Evolutionary conservation across 768 basidiomycete genomes (phyloP).

Genomic region (Scleroderma citrinum): DNA sequence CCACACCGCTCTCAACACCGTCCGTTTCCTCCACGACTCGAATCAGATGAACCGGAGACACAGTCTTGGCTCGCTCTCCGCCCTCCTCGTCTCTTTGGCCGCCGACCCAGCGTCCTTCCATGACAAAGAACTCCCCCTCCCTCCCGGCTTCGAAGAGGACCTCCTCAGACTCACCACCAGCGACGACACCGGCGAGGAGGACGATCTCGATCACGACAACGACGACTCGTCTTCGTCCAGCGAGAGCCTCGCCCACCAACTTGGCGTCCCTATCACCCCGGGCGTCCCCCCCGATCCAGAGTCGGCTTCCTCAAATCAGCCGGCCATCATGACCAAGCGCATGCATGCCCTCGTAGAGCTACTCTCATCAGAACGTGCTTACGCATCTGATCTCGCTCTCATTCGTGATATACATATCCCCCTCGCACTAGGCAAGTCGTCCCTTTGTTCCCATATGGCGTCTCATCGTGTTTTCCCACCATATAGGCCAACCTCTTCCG

Average conservation of each 20-base stretch:
- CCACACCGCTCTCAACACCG: conserved; percentile 4
- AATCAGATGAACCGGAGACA: conserved; percentile 27
- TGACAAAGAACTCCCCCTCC: conserved; percentile 27
- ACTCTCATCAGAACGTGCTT: conserved; percentile 73
- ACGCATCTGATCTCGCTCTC: conserved; percentile 77
- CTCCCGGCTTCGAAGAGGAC: conserved; percentile 20
- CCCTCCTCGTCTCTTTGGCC: conserved; percentile 26
- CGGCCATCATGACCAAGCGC: conserved; percentile 52
- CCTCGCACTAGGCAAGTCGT: conserved; percentile 59
- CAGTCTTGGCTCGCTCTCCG: conserved; percentile 28
- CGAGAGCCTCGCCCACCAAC: conserved; percentile 20
- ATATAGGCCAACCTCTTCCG: conserved; percentile 36
- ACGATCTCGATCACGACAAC: conserved; percentile 19
- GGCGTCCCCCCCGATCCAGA: neutral
- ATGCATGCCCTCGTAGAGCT: conserved; percentile 74
- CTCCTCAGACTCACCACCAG: conserved; percentile 2
- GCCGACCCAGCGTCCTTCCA: conserved; percentile 16
- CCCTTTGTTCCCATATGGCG: conserved; percentile 1
- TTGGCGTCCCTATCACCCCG: conserved; percentile 3
- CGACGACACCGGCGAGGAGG: conserved; percentile 25
- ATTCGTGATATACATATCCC: conserved; percentile 77
- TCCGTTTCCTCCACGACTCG: conserved; percentile 10
- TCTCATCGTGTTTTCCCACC: conserved; percentile 8
- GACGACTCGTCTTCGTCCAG: conserved; percentile 22
- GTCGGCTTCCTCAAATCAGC: conserved; percentile 24